phyloP scores from a whole-genome alignment of 2,329 filamentous ascomycete genomes.

The Xylariomycetidae sp. region DNA sequence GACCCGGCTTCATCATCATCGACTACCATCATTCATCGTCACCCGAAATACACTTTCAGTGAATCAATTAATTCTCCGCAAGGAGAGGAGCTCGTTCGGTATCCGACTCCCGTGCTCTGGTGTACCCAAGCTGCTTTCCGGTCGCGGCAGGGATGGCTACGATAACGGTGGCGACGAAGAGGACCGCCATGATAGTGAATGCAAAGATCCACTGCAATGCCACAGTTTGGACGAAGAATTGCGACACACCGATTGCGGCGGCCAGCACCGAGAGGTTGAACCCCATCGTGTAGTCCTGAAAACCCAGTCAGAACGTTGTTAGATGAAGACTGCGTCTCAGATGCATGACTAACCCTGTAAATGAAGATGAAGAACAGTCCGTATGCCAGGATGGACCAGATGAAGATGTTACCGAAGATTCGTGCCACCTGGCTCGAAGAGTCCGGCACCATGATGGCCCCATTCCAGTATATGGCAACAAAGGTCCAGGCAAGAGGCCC shows the following conservation, averaged over 20 bases:
- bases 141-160: slow-evolving; percentile 62
- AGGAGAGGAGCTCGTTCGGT: slow-evolving; percentile 60
- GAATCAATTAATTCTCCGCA: too few species aligned
- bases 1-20: too few species aligned
- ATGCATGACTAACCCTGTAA: slow-evolving; percentile 68
- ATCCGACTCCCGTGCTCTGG: slow-evolving; percentile 38
- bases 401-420: slow-evolving; percentile 80
- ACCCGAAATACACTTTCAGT: too few species aligned
- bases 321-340: too few species aligned
- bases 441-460: slow-evolving; percentile 74
- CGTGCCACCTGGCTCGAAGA: slow-evolving; percentile 63
- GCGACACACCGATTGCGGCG: slow-evolving; percentile 71
- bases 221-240: slow-evolving; percentile 68
- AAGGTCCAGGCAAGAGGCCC: slow-evolving; percentile 83
- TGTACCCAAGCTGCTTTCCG: slow-evolving; percentile 52
- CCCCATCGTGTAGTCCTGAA: slow-evolving; percentile 67
- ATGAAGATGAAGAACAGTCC: slow-evolving; percentile 70
- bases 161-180: slow-evolving; percentile 64
- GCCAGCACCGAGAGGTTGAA: slow-evolving; percentile 71
- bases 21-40: too few species aligned
- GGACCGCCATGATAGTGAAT: slow-evolving; percentile 72
- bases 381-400: slow-evolving; percentile 77
- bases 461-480: slow-evolving; percentile 84
- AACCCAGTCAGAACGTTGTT: too few species aligned
- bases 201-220: slow-evolving; percentile 92